Evolutionary conservation across 1,139 yeast species (phyloP).

Genomic region (Hanseniaspora sp.): DNA sequence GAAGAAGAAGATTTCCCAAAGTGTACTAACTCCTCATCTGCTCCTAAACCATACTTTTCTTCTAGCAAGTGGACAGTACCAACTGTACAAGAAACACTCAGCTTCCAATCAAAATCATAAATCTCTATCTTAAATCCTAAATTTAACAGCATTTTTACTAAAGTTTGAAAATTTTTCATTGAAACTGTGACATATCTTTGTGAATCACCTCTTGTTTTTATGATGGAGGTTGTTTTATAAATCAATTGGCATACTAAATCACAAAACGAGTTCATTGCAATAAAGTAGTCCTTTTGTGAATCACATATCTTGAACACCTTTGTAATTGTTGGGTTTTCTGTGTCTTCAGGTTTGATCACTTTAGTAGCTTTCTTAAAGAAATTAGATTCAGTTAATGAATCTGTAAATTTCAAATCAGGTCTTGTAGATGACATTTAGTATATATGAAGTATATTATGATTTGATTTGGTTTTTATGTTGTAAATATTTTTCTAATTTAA

Average conservation of each 20-base stretch:
- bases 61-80: slow-evolving; percentile 82
- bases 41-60: slow-evolving; percentile 28
- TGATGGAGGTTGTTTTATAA: slow-evolving; percentile 69
- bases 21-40: slow-evolving; percentile 18
- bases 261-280: slow-evolving; percentile 68
- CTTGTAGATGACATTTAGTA: slow-evolving; percentile 45
- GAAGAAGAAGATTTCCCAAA: not conserved
- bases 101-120: slow-evolving; percentile 48
- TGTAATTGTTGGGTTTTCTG: slow-evolving; percentile 13
- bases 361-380: slow-evolving; percentile 51
- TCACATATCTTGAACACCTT: slow-evolving; percentile 58
- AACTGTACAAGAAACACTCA: slow-evolving; percentile 65
- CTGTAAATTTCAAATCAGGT: slow-evolving; percentile 65
- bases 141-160: slow-evolving; percentile 57
- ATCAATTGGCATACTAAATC: slow-evolving; percentile 68
- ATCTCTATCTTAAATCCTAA: slow-evolving; percentile 70
- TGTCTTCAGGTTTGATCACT: slow-evolving; percentile 35
- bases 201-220: slow-evolving; percentile 42
- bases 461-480: not conserved
- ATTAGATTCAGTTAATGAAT: slow-evolving; percentile 37
- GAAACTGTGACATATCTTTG: slow-evolving; percentile 67
- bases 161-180: slow-evolving; percentile 55
- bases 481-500: too few species aligned
- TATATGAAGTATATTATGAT: not conserved
- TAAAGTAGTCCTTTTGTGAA: slow-evolving; percentile 58